Conservation (phyloP, 108 stramenopile species). For the Phaeodactylum tricornutum region DNA sequence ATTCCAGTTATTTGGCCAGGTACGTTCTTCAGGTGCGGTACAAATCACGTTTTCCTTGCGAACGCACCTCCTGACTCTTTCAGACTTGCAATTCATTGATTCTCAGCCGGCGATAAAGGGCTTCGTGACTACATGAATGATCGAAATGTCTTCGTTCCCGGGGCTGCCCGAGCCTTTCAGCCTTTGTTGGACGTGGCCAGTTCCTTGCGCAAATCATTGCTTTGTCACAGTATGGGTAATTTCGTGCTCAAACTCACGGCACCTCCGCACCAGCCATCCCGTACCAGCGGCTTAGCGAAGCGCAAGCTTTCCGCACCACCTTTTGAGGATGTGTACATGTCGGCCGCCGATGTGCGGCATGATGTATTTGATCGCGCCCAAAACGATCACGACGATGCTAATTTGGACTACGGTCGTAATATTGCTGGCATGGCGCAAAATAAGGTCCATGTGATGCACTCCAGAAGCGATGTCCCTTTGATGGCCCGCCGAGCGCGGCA, state of each 20-base stretch:
- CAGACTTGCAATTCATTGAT: no score
- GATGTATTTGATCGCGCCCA: neutral
- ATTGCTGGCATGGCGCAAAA: neutral
- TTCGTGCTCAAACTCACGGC: neutral
- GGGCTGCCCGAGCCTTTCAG: no score
- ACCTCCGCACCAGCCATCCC: no score
- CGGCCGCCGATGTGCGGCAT: neutral
- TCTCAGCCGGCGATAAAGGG: no score
- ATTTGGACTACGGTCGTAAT: neutral
- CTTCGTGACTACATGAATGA: no score
- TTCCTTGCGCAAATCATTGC: neutral
- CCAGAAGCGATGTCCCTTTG: neutral
- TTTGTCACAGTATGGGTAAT: constrained; percentile 4
- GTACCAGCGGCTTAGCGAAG: neutral
- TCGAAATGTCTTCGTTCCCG: no score
- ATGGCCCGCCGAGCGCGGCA: neutral
- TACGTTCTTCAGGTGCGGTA: no score
- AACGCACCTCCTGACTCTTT: no score
- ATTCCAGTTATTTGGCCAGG: no score
- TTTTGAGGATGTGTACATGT: neutral
- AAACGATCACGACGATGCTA: neutral
- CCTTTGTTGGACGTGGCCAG: no score
- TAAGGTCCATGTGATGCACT: constrained; percentile 1
- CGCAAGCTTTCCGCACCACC: neutral
- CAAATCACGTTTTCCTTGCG: no score